Percentiles rank a stretch among this genome's conserved stretches.
These are phyloP conservation scores for Aegle marmelos DNA, from an alignment of 345 rosid genomes.

Conservation along the genomic window DNA sequence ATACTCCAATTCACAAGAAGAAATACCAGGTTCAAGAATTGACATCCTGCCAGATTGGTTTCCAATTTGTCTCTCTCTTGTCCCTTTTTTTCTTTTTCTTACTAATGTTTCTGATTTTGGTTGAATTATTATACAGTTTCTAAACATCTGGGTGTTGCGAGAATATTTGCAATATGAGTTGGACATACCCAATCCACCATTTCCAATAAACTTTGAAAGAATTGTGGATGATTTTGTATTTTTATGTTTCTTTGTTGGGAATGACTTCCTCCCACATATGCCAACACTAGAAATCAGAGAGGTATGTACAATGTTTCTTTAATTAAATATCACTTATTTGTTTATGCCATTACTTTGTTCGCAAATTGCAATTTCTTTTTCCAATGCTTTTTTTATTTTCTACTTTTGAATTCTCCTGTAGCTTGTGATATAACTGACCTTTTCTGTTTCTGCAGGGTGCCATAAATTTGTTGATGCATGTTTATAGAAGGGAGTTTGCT, in stretches of 20 bases:
- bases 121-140: slow-evolving; percentile 55
- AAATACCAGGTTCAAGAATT: slow-evolving; percentile 81
- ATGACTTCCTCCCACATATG: slow-evolving; percentile 98
- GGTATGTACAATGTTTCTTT: slow-evolving; percentile 39
- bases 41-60: slow-evolving; percentile 4
- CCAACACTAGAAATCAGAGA: slow-evolving; percentile 98
- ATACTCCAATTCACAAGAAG: slow-evolving; percentile 86
- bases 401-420: background rate
- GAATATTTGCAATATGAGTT: slow-evolving; percentile 90
- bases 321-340: background rate
- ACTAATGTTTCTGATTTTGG: background rate
- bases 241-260: slow-evolving; percentile 97
- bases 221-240: slow-evolving; percentile 98
- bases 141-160: slow-evolving; percentile 87
- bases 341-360: background rate
- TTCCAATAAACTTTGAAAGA: slow-evolving; percentile 72
- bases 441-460: slow-evolving; percentile 71
- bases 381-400: background rate
- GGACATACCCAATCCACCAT: slow-evolving; percentile 80
- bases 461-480: slow-evolving; percentile 84
- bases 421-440: background rate
- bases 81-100: background rate
- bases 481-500: slow-evolving; percentile 84
- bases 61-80: background rate
- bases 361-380: background rate